Evolutionary conservation across 2,329 filamentous ascomycete species (phyloP).

Genomic region (Coniochaeta sp.): DNA sequence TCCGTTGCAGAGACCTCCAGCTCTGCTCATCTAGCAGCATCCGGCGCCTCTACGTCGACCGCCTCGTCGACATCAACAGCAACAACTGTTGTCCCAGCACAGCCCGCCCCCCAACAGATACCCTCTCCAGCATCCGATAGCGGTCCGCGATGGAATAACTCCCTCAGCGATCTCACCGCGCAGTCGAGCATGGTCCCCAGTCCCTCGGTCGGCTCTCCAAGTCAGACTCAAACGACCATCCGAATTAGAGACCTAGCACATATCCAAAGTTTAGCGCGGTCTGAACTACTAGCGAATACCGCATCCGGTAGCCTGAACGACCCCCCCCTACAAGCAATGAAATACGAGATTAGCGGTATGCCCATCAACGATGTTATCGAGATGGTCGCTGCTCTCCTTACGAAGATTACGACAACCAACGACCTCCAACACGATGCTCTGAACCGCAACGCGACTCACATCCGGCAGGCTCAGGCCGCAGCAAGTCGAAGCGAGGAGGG

Average conservation of each 20-base stretch:
- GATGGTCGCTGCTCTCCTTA: conserved; percentile 94
- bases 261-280: conserved; percentile 78
- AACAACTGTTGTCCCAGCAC: conserved; percentile 13
- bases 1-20: conserved; percentile 12
- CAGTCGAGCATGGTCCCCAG: conserved; percentile 18
- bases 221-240: conserved; percentile 48
- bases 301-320: conserved; percentile 42
- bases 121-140: conserved; percentile 28
- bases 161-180: conserved; percentile 15
- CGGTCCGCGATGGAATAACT: conserved; percentile 14
- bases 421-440: conserved; percentile 88
- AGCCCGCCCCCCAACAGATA: conserved; percentile 13
- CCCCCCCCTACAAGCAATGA: conserved; percentile 46
- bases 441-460: conserved; percentile 60
- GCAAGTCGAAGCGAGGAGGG: conserved; percentile 14
- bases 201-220: conserved; percentile 24
- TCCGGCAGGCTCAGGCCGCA: conserved; percentile 39
- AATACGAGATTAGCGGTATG: conserved; percentile 96
- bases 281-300: conserved; percentile 58
- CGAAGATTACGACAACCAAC: conserved; percentile 96
- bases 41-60: conserved; percentile 21
- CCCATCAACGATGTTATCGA: conserved; percentile 96
- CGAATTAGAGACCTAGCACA: conserved; percentile 84
- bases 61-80: conserved; percentile 16
- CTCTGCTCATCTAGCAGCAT: conserved; percentile 18